A percentile compares a stretch with the other conserved stretches of the same genome.
phyloP scores from a whole-genome alignment of 2,329 filamentous ascomycete genomes.

The Sodiomyces alkalinus region DNA sequence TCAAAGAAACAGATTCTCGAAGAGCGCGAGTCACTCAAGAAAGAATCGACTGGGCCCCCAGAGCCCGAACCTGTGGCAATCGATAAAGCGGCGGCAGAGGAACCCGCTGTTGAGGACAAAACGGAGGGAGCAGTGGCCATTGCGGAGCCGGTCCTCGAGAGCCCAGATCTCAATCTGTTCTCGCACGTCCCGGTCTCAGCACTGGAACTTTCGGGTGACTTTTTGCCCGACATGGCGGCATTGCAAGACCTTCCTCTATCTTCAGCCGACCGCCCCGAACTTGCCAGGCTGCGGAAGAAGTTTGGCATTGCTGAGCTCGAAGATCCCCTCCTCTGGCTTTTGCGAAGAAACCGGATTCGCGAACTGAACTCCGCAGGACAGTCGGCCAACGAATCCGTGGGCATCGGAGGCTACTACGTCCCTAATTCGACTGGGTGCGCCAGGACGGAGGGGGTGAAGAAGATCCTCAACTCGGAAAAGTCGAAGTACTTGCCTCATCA shows the following conservation, averaged over 20 bases:
- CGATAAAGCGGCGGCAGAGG: slow-evolving; percentile 33
- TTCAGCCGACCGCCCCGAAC: slow-evolving; percentile 30
- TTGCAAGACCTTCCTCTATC: slow-evolving; percentile 28
- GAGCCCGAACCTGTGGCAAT: slow-evolving; percentile 16
- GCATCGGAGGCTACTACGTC: slow-evolving; percentile 59
- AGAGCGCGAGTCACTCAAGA: slow-evolving; percentile 46
- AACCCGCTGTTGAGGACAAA: slow-evolving; percentile 40
- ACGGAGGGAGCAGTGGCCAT: slow-evolving; percentile 12
- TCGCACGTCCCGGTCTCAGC: slow-evolving; percentile 31
- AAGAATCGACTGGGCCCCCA: slow-evolving; percentile 17
- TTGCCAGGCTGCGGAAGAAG: slow-evolving; percentile 31
- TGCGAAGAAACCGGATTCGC: slow-evolving; percentile 38
- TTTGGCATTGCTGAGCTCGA: slow-evolving; percentile 28
- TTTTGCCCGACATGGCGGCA: slow-evolving; percentile 28
- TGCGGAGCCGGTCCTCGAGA: slow-evolving; percentile 14
- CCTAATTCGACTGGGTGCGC: slow-evolving; percentile 74
- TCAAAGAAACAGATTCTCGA: slow-evolving; percentile 64
- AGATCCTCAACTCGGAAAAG: slow-evolving; percentile 93
- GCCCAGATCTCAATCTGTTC: slow-evolving; percentile 29
- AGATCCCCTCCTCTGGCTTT: slow-evolving; percentile 39
- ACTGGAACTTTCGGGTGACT: slow-evolving; percentile 26
- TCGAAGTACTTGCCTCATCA: slow-evolving; percentile 96
- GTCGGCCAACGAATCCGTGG: slow-evolving; percentile 19
- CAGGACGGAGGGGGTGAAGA: slow-evolving; percentile 84
- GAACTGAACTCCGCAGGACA: slow-evolving; percentile 32